Conservation (phyloP, 768 basidiomycete genomes). For the Leccinum ochraceum region DNA sequence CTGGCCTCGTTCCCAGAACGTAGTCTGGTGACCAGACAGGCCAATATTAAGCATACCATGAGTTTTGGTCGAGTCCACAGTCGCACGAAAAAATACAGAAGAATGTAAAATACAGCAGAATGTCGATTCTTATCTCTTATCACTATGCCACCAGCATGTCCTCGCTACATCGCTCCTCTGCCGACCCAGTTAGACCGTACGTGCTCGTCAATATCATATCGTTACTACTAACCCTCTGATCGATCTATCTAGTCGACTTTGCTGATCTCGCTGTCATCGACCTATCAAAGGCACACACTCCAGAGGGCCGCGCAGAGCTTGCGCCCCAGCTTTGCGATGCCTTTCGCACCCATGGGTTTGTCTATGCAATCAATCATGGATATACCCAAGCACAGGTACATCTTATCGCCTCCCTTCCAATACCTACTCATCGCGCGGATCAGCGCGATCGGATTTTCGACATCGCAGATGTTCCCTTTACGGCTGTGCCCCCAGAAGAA, state of each 20-base stretch:
- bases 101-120: too few species aligned
- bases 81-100: too few species aligned
- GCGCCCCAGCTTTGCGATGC: constrained; percentile 46
- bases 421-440: constrained; percentile 18
- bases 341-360: constrained; percentile 43
- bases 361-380: constrained; percentile 42
- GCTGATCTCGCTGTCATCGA: constrained; percentile 57
- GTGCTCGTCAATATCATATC: too few species aligned
- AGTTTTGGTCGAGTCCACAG: too few species aligned
- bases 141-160: too few species aligned
- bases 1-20: too few species aligned
- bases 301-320: constrained; percentile 43
- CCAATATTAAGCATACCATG: too few species aligned
- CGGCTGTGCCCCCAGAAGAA: constrained; percentile 41
- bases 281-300: constrained; percentile 41
- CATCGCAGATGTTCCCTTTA: constrained; percentile 48
- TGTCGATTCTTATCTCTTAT: too few species aligned
- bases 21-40: too few species aligned
- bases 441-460: constrained; percentile 50
- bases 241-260: constrained; percentile 42
- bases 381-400: constrained; percentile 40
- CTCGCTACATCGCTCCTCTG: too few species aligned
- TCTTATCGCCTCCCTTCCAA: neutral
- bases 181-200: too few species aligned
- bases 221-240: neutral